phyloP scores from a whole-genome alignment of 1,139 yeast genomes.

The Zygosaccharomyces pseudobailii region DNA sequence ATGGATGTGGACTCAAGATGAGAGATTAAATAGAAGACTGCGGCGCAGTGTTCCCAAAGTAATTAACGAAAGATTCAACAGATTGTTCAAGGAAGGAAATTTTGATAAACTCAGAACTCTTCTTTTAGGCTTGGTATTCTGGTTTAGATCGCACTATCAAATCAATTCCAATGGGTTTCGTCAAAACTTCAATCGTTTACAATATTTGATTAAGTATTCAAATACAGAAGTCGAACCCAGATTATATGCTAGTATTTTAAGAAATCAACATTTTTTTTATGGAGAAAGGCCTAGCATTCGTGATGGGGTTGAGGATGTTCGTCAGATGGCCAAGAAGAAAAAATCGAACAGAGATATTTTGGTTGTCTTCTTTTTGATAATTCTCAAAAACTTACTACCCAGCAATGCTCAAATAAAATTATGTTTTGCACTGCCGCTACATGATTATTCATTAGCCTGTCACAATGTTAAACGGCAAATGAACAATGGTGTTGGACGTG shows the following conservation, averaged over 20 bases:
- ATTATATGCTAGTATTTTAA: slow-evolving; percentile 8
- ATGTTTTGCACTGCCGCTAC: slow-evolving; percentile 25
- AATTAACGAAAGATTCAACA: slow-evolving; percentile 17
- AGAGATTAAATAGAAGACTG: slow-evolving; percentile 20
- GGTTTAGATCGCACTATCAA: slow-evolving; percentile 25
- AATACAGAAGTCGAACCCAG: background rate
- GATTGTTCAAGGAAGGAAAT: slow-evolving; percentile 5
- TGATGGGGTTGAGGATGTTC: slow-evolving; percentile 11
- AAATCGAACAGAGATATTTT: slow-evolving; percentile 24
- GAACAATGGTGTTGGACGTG: slow-evolving; percentile 10
- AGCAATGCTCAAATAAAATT: slow-evolving; percentile 10
- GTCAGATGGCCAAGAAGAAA: slow-evolving; percentile 22
- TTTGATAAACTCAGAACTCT: slow-evolving; percentile 14
- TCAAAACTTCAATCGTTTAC: slow-evolving; percentile 20
- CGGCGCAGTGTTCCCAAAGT: slow-evolving; percentile 24
- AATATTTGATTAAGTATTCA: slow-evolving; percentile 9
- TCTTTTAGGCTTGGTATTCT: slow-evolving; percentile 21
- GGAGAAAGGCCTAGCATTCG: slow-evolving; percentile 18
- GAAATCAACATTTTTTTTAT: slow-evolving; percentile 16
- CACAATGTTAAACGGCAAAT: slow-evolving; percentile 5
- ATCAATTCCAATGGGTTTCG: slow-evolving; percentile 28
- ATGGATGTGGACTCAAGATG: slow-evolving; percentile 16
- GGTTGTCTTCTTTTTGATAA: slow-evolving; percentile 20
- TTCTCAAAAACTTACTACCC: slow-evolving; percentile 16
- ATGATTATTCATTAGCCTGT: slow-evolving; percentile 13